Conservation (phyloP, 1,139 yeast genomes). For the Suhomyces coccinellae region DNA sequence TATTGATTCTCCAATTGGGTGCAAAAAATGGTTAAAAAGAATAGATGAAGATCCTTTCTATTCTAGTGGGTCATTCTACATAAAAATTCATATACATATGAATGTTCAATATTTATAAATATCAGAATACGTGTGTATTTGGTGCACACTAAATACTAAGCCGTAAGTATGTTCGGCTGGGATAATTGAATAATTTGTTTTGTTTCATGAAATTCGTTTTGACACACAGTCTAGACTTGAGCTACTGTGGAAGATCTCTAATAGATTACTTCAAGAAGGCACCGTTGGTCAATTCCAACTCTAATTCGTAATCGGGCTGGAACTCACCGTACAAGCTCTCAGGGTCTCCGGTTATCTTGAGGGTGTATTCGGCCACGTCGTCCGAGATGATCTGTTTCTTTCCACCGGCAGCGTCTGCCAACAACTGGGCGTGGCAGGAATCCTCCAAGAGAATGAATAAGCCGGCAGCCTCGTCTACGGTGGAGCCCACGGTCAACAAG, state of each 20-base stretch:
- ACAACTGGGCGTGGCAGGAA: constrained; percentile 68
- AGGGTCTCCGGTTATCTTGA: constrained; percentile 59
- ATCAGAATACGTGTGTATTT: too few relatives aligned
- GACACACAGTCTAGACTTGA: neutral
- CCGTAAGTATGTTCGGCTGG: too few relatives aligned
- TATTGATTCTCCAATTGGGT: too few relatives aligned
- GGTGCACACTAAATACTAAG: too few relatives aligned
- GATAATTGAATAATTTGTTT: too few relatives aligned
- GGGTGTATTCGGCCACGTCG: constrained; percentile 71
- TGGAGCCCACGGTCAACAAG: constrained; percentile 69
- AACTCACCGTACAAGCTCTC: constrained; percentile 72
- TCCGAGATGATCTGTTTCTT: constrained; percentile 47
- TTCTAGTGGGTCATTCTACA: too few relatives aligned
- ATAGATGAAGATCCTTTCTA: too few relatives aligned
- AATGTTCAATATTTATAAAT: too few relatives aligned
- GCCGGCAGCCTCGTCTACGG: constrained; percentile 84
- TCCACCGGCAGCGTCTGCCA: constrained; percentile 54
- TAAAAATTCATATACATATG: too few relatives aligned
- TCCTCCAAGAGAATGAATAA: constrained; percentile 63
- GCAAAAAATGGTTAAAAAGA: too few relatives aligned
- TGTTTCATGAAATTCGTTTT: too few relatives aligned
- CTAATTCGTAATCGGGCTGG: constrained; percentile 60
- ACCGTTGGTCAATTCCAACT: constrained; percentile 25
- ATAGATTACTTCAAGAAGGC: constrained; percentile 17
- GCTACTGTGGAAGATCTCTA: neutral